These are phyloP conservation scores for Microsporum ferrugineum DNA, from an alignment of 2,329 filamentous ascomycete species.

Conservation along the genomic window DNA sequence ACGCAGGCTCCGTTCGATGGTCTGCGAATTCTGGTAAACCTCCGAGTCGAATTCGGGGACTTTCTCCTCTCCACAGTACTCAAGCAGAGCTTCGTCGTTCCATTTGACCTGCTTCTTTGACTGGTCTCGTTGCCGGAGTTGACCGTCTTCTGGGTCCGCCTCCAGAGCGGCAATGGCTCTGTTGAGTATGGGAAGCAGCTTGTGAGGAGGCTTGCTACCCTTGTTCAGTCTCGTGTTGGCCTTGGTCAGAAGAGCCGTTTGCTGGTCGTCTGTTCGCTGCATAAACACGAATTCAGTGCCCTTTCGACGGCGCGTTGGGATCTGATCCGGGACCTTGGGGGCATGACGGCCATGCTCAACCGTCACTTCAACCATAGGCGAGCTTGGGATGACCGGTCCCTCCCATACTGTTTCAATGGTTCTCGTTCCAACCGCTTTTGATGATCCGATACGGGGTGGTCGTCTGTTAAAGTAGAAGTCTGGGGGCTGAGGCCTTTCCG, in stretches of 20 bases:
- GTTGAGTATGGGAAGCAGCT: constrained; percentile 11
- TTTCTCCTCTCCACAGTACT: constrained; percentile 11
- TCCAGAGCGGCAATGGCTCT: constrained; percentile 5
- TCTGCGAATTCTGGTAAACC: constrained; percentile 9
- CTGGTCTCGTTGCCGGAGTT: constrained; percentile 17
- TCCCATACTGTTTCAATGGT: background rate
- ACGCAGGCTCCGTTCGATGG: constrained; percentile 14
- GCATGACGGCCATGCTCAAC: constrained; percentile 14
- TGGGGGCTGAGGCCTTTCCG: background rate
- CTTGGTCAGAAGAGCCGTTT: constrained; percentile 32
- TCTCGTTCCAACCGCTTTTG: background rate
- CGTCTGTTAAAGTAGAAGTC: background rate
- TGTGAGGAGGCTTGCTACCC: constrained; percentile 27
- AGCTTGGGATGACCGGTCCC: background rate
- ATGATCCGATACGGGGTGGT: background rate
- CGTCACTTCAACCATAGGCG: background rate
- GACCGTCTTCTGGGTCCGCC: constrained; percentile 7
- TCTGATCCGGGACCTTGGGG: constrained; percentile 26
- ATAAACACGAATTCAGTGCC: constrained; percentile 37
- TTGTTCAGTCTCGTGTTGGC: constrained; percentile 35
- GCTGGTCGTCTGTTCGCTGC: constrained; percentile 32
- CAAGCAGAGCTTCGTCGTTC: background rate
- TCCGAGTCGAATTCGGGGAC: constrained; percentile 15
- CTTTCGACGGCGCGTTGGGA: constrained; percentile 34
- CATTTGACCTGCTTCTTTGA: constrained; percentile 8